Evolutionary conservation across 1,284 basidiomycete genomes (phyloP), one percentile per base, ranked within the genome.

Genomic region (Porogramme epimiltina): DNA sequence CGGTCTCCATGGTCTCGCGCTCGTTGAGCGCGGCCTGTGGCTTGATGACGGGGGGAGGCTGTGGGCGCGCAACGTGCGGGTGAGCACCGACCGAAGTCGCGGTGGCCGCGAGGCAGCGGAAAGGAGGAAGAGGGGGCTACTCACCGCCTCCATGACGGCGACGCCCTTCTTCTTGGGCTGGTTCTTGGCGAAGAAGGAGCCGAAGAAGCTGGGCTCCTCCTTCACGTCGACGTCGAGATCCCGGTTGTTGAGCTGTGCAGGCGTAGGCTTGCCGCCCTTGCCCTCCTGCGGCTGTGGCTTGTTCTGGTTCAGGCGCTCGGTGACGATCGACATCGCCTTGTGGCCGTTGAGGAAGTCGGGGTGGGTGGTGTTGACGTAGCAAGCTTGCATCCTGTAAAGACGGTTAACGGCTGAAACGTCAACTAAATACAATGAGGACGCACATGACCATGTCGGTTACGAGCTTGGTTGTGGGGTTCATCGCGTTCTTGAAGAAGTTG

Each of bases 341-440:
- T 99, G 96, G 33, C 96, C 97, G 58, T 87, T 92, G 68, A 99
- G 82, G 75, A 98, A 98, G 74, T 99, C 96, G 2, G 96, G 96
- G 70, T 98, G 96, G 2, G 95, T 98, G n/a, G 95, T 98, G 77
- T 98, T 98, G 65, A 99, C 88, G 70, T 98, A 98, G 70, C 93
- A 95, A 36, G 95, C 91, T 76, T 98, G 95, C 93, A 96, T 96
- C 40, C 89, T 93, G 41, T 47, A 61, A 15, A 15, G 22, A 43
- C 20, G 45, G 46, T 37, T 26, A 39, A 36, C 24, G 36, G 40
- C 3, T 19, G 8, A 18, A 22, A 13, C 39, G n/a, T 4, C 22
- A 15, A 23, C 9, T n/a, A 60, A 45, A 23, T 28, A 23, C 49
- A 10, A 31, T 49, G 13, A 31, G 24, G 16, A 73, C 84, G 65